Base-by-base conservation (phyloP, 495 filamentous ascomycete genomes). In the Pyrenopolyporus hunteri region DNA sequence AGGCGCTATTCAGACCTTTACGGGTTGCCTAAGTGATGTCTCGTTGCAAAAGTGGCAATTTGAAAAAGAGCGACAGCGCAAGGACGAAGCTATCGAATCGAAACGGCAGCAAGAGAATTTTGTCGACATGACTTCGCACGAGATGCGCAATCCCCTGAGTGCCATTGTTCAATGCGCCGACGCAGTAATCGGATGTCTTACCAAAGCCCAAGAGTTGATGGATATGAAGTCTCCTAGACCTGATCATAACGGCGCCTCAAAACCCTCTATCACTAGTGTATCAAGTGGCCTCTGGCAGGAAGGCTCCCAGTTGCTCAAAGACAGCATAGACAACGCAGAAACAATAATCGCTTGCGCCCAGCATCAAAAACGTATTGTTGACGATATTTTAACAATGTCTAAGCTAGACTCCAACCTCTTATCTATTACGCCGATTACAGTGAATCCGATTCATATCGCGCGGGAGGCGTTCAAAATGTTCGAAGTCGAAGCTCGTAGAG, bases 71-170 rank as follows among this genome's bases (percentile, higher is more conserved):
- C 85, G 79, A 50, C 76, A 79, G 36, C 78, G 83, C 55, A 76
- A 83, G 32, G 76, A 83, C 56, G 86, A 85, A 67, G 88, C 84
- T 9, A 80, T 88, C 47, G 84, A 86, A 58, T 80, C 82, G 23
- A 88, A 89, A 66, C 74, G 82, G 19, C 84, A 88, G 57, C 86
- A 89, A 59, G 86, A 93, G 64, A 92, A 91, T 55, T 95, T 93
- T 69, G 91, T 94, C 63, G 90, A 93, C 70, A 93, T 92, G 63
- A 92, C 89, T 13, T 90, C 87, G 48, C 91, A 96, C 60, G 90
- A 96, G 67, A 90, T 94, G 79, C 83, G 90, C 6, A 96, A 94
- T 57, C 91, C 91, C 2, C 77, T 94, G 10, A 88, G 84, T 40
- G 90, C 90, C 4, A 91, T 93, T 32, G 71, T 92, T 31, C 89